phyloP scores from a whole-genome alignment of 2,329 filamentous ascomycete species.

The Apiospora malaysiana region DNA sequence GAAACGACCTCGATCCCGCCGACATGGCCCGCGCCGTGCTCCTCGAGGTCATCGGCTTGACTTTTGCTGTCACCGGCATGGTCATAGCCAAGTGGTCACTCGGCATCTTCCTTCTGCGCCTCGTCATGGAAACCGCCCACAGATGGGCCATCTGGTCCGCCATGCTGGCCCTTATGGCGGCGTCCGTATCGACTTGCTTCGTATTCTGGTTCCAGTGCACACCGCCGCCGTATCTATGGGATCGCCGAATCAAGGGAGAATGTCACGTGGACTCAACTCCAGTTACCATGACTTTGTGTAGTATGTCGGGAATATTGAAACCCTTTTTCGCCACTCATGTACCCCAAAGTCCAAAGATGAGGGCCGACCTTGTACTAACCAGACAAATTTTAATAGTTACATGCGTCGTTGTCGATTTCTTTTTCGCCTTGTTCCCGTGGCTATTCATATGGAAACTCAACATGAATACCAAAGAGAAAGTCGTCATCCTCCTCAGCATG shows the following conservation, averaged over 20 bases:
- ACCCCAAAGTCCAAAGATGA: too few relatives aligned
- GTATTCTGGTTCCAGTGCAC: conserved; percentile 12
- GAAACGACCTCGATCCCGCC: not conserved
- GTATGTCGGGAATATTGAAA: not conserved
- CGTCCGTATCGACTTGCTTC: not conserved
- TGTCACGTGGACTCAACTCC: not conserved
- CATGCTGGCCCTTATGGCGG: not conserved
- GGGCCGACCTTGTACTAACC: not conserved
- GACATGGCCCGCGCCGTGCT: not conserved
- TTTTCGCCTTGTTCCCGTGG: conserved; percentile 6
- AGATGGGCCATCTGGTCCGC: not conserved
- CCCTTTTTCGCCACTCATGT: not conserved
- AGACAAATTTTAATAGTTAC: not conserved
- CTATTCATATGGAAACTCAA: conserved; percentile 10
- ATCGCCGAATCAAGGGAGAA: not conserved
- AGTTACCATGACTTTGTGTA: not conserved
- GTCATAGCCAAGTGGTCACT: conserved; percentile 10
- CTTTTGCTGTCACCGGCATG: not conserved
- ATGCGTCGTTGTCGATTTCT: not conserved
- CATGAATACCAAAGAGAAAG: not conserved
- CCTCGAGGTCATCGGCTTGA: not conserved
- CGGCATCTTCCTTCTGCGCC: conserved; percentile 12
- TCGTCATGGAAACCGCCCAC: not conserved
- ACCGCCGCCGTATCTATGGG: not conserved
- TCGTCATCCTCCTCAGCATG: not conserved